Base-by-base conservation (phyloP, 441 rosid genomes). In the Gossypium davidsonii region DNA sequence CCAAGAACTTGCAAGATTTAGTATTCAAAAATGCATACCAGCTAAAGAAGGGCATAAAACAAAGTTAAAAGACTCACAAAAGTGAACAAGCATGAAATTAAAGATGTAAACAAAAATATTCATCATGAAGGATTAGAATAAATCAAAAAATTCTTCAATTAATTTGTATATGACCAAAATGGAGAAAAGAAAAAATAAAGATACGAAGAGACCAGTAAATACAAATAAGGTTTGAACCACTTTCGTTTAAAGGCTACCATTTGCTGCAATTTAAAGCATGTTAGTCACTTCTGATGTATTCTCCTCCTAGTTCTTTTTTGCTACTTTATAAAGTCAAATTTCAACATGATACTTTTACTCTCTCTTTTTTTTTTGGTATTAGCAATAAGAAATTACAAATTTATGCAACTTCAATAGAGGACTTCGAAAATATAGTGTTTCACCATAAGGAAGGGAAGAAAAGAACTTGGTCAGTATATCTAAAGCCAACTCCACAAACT, bases 51-150 rank as follows among this genome's bases (percentile, higher is more conserved):
- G 73, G 21, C n/a, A 53, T 8, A 67, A 31, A 48, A 11, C 3
- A 23, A 70, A 76, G 26, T 72, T 56, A 77, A 71, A 59, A 56
- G 34, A 31, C 55, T 65, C 70, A 72, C 52, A 44, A 67, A 71
- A 72, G 74, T 20, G 7, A 57, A 58, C 42, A 67, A 73, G 79
- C 63, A 64, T 71, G 64, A 67, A 67, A 74, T 60, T 65, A 72
- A 72, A 69, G 76, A 79, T 37, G 62, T 9, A 66, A 34, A 74
- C 34, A 76, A 10, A 52, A 14, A 77, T 5, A 67, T 61, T 76
- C 71, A 48, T 71, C 21, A 53, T 20, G 34, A 8, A 6, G 48
- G 39, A 58, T 58, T 23, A 34, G 37, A 39, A 56, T n/a, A 37
- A 65, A 21, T 53, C 20, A 23, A 56, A 9, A 37, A 65, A 21